Percentiles rank a stretch among this genome's conserved stretches.
phyloP scores from a whole-genome alignment of 495 filamentous ascomycete genomes.

The Aspergillus egyptiacus region DNA sequence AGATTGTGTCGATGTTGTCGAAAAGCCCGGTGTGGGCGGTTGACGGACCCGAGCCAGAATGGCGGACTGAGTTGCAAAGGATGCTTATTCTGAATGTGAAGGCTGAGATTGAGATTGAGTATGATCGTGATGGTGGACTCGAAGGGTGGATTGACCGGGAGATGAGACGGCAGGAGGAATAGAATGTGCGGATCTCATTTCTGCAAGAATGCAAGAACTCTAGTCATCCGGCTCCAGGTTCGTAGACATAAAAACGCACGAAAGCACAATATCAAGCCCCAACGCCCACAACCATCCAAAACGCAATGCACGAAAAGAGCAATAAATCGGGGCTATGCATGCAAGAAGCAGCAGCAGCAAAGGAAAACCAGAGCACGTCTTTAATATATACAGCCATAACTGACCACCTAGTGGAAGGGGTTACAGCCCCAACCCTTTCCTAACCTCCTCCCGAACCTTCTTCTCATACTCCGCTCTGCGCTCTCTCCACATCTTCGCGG shows the following conservation, averaged over 20 bases:
- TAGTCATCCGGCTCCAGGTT: neutral
- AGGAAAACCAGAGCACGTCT: neutral
- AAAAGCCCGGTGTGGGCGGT: conserved; percentile 43
- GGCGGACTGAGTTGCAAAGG: conserved; percentile 64
- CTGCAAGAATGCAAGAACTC: too few relatives aligned
- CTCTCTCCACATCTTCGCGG: conserved; percentile 98
- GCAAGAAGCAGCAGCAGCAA: neutral
- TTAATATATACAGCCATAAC: neutral
- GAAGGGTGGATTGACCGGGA: conserved; percentile 56
- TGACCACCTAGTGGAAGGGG: neutral
- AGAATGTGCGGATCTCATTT: neutral
- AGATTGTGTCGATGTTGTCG: conserved; percentile 59
- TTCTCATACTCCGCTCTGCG: conserved; percentile 76
- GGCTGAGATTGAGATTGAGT: conserved; percentile 82
- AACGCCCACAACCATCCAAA: conserved; percentile 1
- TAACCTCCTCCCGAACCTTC: conserved; percentile 74
- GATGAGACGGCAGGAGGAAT: conserved; percentile 14
- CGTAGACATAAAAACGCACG: neutral
- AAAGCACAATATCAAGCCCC: neutral
- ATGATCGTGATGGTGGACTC: conserved; percentile 51
- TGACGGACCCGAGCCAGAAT: conserved; percentile 45
- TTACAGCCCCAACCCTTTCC: conserved; percentile 54
- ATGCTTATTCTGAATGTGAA: conserved; percentile 88
- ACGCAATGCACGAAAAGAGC: neutral
- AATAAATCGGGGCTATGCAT: conserved; percentile 1